Evolutionary conservation across 805 yeast genomes (phyloP), one percentile per base, ranked within the genome.

Genomic region (Pichia californica): DNA sequence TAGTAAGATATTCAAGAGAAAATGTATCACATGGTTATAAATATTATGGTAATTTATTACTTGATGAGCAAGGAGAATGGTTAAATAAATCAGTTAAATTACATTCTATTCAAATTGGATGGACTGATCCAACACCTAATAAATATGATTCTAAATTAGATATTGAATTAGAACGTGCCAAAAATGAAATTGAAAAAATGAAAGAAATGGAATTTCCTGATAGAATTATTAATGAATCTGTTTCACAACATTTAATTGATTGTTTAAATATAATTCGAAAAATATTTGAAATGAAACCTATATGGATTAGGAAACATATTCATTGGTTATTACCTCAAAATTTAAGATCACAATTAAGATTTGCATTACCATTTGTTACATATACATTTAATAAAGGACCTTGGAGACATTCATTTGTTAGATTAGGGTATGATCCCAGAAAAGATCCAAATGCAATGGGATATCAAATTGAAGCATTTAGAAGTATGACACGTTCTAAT

Each of bases 331-430:
- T 80, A 3, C 82, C 86, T 0, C 56, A 59, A 48, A 68, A 54
- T 44, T 66, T 61, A 50, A 65, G 61, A 52, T 59, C 61, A 55
- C 77, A 56, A 50, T 56, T 91, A 35, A 80, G 83, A 52, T 80
- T 75, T 49, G 94, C 96, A 0, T 61, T 93, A 39, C 95, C 98
- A 0, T 82, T 85, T 58, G 83, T 88, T 0, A 74, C 96, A 0
- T 93, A 79, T 58, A 74, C 87, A 33, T 84, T 80, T 58, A 78
- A 83, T 30, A 84, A 83, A 55, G 99, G 99, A 0, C 99, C 98
- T 0, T 93, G 96, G 95, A 73, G 98, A 53, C 88, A 87, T 47
- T 77, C 93, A 10, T 88, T 83, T 58, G 79, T 88, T 36, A 74
- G 68, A 51, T 78, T 80, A 52, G 97, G 96, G 1, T 70, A 80